Conservation (phyloP, 371 early-diverging fungal species). For the Apophysomyces trapeziformis region DNA sequence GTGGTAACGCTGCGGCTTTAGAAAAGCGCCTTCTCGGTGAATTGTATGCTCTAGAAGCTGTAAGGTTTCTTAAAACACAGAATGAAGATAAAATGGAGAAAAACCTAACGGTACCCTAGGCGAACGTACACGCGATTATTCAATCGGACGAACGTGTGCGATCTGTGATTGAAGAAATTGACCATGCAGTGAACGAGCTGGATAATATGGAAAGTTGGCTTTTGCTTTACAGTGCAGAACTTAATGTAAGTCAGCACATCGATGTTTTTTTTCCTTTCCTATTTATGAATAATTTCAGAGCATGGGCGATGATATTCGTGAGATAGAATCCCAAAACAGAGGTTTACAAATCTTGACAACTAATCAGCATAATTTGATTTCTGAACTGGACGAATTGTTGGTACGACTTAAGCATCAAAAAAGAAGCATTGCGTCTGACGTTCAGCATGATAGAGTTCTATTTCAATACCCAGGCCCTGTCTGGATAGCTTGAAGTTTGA, state of each 20-base stretch:
- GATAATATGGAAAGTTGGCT: slow-evolving; percentile 88
- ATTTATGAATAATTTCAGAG: slow-evolving; percentile 44
- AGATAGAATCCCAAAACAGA: slow-evolving; percentile 92
- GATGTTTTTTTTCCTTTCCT: background rate
- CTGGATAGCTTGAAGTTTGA: slow-evolving; percentile 76
- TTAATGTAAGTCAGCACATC: slow-evolving; percentile 66
- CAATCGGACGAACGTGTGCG: slow-evolving; percentile 89
- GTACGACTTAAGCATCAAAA: slow-evolving; percentile 36
- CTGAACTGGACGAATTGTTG: slow-evolving; percentile 81
- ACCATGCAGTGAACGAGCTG: slow-evolving; percentile 78
- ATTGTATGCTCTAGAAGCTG: slow-evolving; percentile 75
- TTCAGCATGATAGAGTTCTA: slow-evolving; percentile 30
- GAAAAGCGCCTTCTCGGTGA: slow-evolving; percentile 68
- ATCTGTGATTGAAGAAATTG: slow-evolving; percentile 79
- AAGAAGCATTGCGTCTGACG: background rate
- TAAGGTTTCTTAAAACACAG: slow-evolving; percentile 24
- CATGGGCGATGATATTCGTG: slow-evolving; percentile 95
- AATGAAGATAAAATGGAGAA: slow-evolving; percentile 15
- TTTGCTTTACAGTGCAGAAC: slow-evolving; percentile 80
- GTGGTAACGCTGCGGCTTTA: slow-evolving; percentile 73
- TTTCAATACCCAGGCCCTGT: slow-evolving; percentile 44
- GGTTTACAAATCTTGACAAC: slow-evolving; percentile 85
- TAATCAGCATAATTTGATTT: slow-evolving; percentile 84
- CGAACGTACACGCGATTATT: slow-evolving; percentile 92
- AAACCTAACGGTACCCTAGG: slow-evolving; percentile 41